Evolutionary conservation across 192 early-diverging fungal species (phyloP), one percentile per base, ranked within the genome.

Genomic region (Phycomyces nitens): DNA sequence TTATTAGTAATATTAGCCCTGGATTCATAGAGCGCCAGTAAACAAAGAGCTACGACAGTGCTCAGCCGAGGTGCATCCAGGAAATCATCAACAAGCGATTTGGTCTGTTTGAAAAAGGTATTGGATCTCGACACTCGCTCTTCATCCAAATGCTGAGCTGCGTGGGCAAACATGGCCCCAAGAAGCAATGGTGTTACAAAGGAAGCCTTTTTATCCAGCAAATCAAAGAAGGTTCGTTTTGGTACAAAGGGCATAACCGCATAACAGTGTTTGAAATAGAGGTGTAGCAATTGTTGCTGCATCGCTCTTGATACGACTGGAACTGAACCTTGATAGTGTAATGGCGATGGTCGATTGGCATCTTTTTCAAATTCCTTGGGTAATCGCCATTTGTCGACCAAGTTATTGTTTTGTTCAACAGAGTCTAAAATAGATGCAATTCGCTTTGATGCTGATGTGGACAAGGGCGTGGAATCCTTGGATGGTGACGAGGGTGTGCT

Each of bases 111-210:
- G 55, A 63, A 73, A 51, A 58, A 73, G 4, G 55, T 56, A 41
- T 68, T 56, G 4, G 60, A 39, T 0, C 54, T 40, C n/a, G 44
- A n/a, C 2, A 26, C 22, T 6, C 26, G 27, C 11, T 63, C 54
- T 11, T 47, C 34, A 23, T 60, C 29, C 24, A 54, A 18, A 40
- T 43, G 43, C 10, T 59, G 51, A 10, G 74, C 56, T 3, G 60
- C 74, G 51, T 76, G 69, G 1, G 74, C 74, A 34, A 64, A 76
- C 51, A 76, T 60, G 12, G 58, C 52, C n/a, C 58, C 59, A 16
- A 76, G 34, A 9, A 76, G 38, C 1, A 70, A 43, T 5, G 74
- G 74, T 23, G 64, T 58, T 2, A 68, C 54, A 7, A 71, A 26
- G 1, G 49, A 50, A 3, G 64, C 49, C 27, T 71, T 53, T 10